Evolutionary conservation across 1,139 yeast genomes (phyloP), one percentile per base, ranked within the genome.

Genomic region (Blastobotrys proliferans): DNA sequence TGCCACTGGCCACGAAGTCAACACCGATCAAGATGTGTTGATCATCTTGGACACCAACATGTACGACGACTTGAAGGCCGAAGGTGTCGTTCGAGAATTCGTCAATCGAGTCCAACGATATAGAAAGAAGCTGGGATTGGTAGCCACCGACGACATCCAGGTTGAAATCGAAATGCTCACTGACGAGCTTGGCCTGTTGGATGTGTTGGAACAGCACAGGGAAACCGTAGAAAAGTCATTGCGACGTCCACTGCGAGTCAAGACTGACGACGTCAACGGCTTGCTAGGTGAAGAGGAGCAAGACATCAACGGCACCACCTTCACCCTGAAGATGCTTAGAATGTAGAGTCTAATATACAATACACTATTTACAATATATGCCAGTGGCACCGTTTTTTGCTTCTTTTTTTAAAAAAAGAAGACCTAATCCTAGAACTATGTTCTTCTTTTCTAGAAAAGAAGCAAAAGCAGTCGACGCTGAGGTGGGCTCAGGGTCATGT

Each of bases 81-180:
- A 92, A 71, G 97, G 97, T 64, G 74, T 85, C 57, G 96, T 96
- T 6, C 86, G 99, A 72, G 98, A 94, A 67, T 76, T 94, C 62
- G 77, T 92, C 60, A 94, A 94, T 76, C 88, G 98, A 69, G 88
- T 94, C 55, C 99, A 94, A 74, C 84, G 96, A 68, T 79, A 90
- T 64, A 85, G 99, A 70, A 94, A 94, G 81, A 88, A 90, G 76
- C 90, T 87, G 51, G 96, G 96, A 32, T 74, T 94, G 60, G 86
- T 84, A 60, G 90, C 95, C 48, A 90, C 97, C 35, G 98, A 94
- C 62, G 98, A 94, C 57, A 94, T 94, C 41, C 70, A 77, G 54
- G 95, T 94, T 51, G 88, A 90, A 68, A 86, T 86, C 67, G 69
- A 77, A 51, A 64, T 90, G 52, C 61, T 72, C 49, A 77, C 79